Evolutionary conservation across 2,329 filamentous ascomycete species (phyloP).

Genomic region (Talaromyces atroroseus): DNA sequence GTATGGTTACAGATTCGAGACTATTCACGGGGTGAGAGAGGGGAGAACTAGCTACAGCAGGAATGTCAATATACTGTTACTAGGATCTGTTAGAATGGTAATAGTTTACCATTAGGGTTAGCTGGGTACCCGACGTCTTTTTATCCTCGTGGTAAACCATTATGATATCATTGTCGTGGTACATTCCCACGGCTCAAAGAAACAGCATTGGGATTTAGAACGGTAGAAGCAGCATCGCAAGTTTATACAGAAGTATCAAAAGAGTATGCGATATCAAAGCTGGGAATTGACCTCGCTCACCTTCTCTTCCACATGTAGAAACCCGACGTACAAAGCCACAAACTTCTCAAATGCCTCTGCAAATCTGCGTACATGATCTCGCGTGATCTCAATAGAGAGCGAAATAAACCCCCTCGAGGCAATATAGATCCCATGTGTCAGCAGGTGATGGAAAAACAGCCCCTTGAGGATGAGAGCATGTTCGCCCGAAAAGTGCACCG

Average conservation of each 20-base stretch:
- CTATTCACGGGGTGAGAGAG: too few relatives aligned
- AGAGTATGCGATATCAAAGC: not conserved
- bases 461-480: not conserved
- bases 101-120: too few relatives aligned
- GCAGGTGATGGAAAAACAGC: not conserved
- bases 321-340: not conserved
- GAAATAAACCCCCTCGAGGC: not conserved
- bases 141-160: too few relatives aligned
- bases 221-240: too few relatives aligned
- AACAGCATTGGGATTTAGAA: too few relatives aligned
- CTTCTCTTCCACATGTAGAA: not conserved
- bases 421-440: not conserved
- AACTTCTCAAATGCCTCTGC: not conserved
- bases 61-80: too few relatives aligned
- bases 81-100: too few relatives aligned
- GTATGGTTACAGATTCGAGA: too few relatives aligned
- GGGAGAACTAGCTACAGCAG: too few relatives aligned
- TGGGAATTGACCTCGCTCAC: not conserved
- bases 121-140: too few relatives aligned
- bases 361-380: not conserved
- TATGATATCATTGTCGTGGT: too few relatives aligned
- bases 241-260: not conserved
- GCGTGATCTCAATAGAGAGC: not conserved
- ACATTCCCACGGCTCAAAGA: too few relatives aligned
- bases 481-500: not conserved